A percentile compares a stretch with the other conserved stretches of the same genome.
phyloP scores from a whole-genome alignment of 441 rosid genomes.

The Bruguiera hainesii region DNA sequence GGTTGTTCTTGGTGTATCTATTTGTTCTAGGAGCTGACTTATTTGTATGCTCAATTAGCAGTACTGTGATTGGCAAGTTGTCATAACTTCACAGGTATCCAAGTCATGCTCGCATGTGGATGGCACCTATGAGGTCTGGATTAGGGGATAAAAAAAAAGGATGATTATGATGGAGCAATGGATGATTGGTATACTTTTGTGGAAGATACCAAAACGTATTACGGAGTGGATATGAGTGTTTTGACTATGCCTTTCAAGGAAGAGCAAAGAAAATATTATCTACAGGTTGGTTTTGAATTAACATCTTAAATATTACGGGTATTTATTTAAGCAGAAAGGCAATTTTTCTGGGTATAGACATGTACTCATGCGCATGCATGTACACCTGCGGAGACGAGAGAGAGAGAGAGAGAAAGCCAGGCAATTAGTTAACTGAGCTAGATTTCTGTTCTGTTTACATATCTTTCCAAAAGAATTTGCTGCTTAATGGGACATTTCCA shows the following conservation, averaged over 20 bases:
- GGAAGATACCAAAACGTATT: constrained; percentile 55
- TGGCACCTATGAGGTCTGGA: constrained; percentile 79
- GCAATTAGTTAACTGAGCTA: background rate
- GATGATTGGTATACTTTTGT: constrained; percentile 78
- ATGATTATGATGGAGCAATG: constrained; percentile 72
- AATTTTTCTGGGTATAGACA: no score
- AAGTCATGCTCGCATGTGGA: constrained; percentile 99
- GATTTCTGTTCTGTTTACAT: background rate
- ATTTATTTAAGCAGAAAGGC: background rate
- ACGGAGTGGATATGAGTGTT: constrained; percentile 86
- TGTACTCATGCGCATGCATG: background rate
- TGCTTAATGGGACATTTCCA: no score
- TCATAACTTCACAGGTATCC: constrained; percentile 66
- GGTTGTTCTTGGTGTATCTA: background rate
- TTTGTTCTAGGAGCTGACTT: background rate
- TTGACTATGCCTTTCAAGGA: constrained; percentile 65
- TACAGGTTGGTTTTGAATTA: constrained; percentile 51
- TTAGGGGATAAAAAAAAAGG: constrained; percentile 64
- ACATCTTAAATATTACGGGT: background rate
- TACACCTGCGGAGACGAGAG: background rate
- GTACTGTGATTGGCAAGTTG: background rate
- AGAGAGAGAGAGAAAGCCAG: no score
- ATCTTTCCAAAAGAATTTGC: background rate
- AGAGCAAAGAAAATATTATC: constrained; percentile 86
- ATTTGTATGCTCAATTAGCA: background rate